A percentile compares a stretch with the other conserved stretches of the same genome.
These are phyloP conservation scores for Sicyos edulis DNA, from an alignment of 306 rosid species.

Conservation along the genomic window DNA sequence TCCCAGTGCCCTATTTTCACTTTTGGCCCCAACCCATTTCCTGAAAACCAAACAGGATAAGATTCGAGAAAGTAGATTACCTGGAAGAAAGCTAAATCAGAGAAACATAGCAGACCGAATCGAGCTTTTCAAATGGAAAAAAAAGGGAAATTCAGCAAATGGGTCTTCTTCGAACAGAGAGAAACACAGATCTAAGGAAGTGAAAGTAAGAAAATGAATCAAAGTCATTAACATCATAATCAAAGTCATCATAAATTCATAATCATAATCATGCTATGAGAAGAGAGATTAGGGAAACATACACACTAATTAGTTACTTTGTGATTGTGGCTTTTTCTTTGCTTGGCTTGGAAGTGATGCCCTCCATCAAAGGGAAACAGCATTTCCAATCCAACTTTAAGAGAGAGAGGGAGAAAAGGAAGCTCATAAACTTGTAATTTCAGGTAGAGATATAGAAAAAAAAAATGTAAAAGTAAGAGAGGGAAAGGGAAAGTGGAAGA, in stretches of 20 bases:
- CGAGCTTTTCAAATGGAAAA: conserved; percentile 4
- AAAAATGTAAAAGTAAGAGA: neutral
- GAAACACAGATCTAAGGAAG: conserved; percentile 50
- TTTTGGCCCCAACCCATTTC: conserved; percentile 5
- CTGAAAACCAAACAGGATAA: conserved; percentile 28
- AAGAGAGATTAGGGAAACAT: conserved; percentile 11
- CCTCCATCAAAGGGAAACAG: conserved; percentile 41
- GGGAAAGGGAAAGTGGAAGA: neutral
- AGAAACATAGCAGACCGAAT: conserved; percentile 33
- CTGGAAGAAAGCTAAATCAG: conserved; percentile 35
- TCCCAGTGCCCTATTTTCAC: conserved; percentile 5
- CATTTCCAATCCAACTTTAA: conserved; percentile 43
- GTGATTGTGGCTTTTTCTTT: conserved; percentile 23
- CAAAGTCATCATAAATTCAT: conserved; percentile 1
- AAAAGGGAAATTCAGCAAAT: conserved; percentile 19
- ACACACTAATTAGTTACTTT: neutral
- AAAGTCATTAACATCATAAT: conserved; percentile 23
- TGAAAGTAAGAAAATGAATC: conserved; percentile 21
- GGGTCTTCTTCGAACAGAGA: conserved; percentile 36
- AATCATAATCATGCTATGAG: conserved; percentile 18
- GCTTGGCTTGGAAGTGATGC: conserved; percentile 88
- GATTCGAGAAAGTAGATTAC: conserved; percentile 29
- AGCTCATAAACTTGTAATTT: neutral
- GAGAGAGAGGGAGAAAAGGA: conserved; percentile 16
- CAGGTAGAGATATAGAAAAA: conserved; percentile 18